These are phyloP conservation scores for Trypanosomatidae sp. DNA, from an alignment of 208 protist species.

Conservation along the genomic window DNA sequence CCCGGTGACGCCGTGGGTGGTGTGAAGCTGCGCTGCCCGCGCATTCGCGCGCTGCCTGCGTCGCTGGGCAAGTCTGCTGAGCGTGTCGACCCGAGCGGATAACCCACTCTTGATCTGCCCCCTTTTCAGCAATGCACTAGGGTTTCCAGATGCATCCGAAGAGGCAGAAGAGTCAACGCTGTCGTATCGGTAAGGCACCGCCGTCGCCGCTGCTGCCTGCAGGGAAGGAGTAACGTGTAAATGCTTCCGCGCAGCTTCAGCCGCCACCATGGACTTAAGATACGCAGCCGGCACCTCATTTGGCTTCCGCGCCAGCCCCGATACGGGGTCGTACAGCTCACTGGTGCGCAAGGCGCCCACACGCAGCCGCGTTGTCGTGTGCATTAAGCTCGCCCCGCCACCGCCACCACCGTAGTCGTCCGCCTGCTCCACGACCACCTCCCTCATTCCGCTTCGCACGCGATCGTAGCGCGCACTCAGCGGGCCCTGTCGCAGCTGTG, in stretches of 20 bases:
- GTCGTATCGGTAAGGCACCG: neutral
- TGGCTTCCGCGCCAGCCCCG: constrained; percentile 18
- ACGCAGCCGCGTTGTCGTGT: constrained; percentile 13
- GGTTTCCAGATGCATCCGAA: neutral
- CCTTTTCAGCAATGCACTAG: neutral
- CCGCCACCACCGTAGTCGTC: neutral
- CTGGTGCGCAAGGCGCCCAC: neutral
- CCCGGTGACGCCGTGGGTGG: constrained; percentile 6
- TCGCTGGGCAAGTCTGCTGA: constrained; percentile 1
- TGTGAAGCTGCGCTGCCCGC: neutral
- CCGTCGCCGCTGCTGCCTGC: neutral
- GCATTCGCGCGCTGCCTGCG: constrained; percentile 4
- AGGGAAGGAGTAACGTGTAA: neutral
- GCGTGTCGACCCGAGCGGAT: neutral
- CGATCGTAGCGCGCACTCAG: constrained; percentile 13
- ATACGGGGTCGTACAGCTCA: constrained; percentile 22
- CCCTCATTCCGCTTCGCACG: neutral
- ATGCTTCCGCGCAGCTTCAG: neutral
- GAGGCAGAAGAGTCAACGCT: neutral
- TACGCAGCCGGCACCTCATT: constrained; percentile 27
- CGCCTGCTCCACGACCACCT: neutral
- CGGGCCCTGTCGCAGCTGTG: constrained; percentile 8
- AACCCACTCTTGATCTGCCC: neutral
- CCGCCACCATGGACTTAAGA: constrained; percentile 1
- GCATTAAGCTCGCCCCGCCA: neutral